phyloP scores from a whole-genome alignment of 164 flowering plant species.

The Brasenia schreberi region DNA sequence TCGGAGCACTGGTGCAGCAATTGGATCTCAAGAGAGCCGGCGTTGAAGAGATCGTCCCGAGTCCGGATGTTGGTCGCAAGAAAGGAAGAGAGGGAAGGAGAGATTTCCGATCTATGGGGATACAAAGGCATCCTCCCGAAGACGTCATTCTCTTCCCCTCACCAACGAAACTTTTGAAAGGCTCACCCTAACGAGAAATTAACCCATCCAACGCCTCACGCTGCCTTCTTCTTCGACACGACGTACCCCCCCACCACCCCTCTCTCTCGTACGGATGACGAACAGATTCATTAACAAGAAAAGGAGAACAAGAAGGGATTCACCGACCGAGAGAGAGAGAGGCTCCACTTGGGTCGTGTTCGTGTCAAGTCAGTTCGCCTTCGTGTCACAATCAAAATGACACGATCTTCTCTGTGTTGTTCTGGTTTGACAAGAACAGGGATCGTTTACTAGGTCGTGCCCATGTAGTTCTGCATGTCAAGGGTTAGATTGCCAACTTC shows the following conservation, averaged over 20 bases:
- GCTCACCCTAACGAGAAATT: too few species aligned
- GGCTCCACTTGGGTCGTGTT: too few species aligned
- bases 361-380: too few species aligned
- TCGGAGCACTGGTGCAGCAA: slow-evolving; percentile 29
- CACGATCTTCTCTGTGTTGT: too few species aligned
- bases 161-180: not conserved
- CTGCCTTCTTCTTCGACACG: too few species aligned
- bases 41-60: slow-evolving; percentile 17
- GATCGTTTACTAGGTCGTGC: too few species aligned
- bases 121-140: slow-evolving; percentile 4
- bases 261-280: not conserved
- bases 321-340: too few species aligned
- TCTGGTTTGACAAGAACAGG: too few species aligned
- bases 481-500: too few species aligned
- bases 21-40: slow-evolving; percentile 29
- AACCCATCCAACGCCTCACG: not conserved
- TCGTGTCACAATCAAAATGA: too few species aligned
- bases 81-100: slow-evolving; percentile 27
- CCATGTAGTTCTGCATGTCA: too few species aligned
- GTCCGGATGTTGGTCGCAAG: slow-evolving; percentile 22
- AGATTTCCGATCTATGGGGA: slow-evolving; percentile 30
- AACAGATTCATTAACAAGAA: not conserved
- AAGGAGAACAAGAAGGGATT: not conserved
- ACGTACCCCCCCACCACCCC: too few species aligned
- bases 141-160: not conserved